These are phyloP conservation scores for Populus euphratica DNA, from an alignment of 345 rosid genomes.

Conservation along the genomic window DNA sequence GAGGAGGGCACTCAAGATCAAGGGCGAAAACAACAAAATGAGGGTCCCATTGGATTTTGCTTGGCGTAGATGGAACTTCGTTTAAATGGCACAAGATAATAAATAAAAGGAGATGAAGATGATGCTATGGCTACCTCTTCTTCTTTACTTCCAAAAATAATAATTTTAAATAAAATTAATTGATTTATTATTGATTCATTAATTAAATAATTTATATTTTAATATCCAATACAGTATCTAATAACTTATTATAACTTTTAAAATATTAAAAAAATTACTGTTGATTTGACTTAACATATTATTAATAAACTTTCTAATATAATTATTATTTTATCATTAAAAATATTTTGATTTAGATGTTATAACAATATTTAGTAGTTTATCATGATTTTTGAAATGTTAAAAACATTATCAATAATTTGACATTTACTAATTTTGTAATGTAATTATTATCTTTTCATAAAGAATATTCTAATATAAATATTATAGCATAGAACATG, in stretches of 20 bases:
- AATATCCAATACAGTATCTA: accelerated
- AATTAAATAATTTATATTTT: too few species aligned
- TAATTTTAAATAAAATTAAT: too few species aligned
- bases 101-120: too few species aligned
- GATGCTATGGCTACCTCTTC: too few species aligned
- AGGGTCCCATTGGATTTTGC: not conserved
- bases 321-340: accelerated
- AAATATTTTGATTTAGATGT: accelerated
- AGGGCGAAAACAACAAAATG: not conserved
- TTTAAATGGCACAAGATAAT: not conserved
- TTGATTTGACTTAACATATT: accelerated
- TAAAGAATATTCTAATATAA: too few species aligned
- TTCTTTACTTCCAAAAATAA: too few species aligned
- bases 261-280: too few species aligned
- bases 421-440: accelerated
- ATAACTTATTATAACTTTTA: accelerated
- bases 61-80: slow-evolving; percentile 17
- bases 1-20: not conserved
- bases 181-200: accelerated
- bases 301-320: accelerated
- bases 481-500: too few species aligned
- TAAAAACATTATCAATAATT: too few species aligned
- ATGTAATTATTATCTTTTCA: too few species aligned
- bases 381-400: too few species aligned
- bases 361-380: accelerated